A percentile compares a stretch with the other conserved stretches of the same genome.
Conservation (phyloP, 176 grass and related monocot species). For the Triticum aestivum region IWGSC_CS_RefSeq_v2.1 NC_057797.1:294186342-294186841, state of each 20-base stretch:
- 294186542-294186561: conserved; percentile 55
- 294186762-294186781: too few species aligned
- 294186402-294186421: background rate
- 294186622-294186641: background rate
- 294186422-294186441: background rate
- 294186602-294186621: background rate
- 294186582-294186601: background rate
- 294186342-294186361: background rate
- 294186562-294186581: background rate
- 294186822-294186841: too few species aligned
- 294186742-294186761: too few species aligned
- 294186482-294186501: conserved; percentile 22
- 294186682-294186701: too few species aligned
- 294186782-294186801: too few species aligned
- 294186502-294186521: conserved; percentile 52
- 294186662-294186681: background rate
- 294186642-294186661: background rate
- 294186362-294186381: conserved; percentile 3
- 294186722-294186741: too few species aligned
- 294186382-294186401: background rate
- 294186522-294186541: conserved; percentile 58
- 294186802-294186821: too few species aligned
- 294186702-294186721: too few species aligned
- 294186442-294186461: conserved; percentile 13
- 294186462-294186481: background rate